A percentile compares a stretch with the other conserved stretches of the same genome.
phyloP scores from a whole-genome alignment of 2,329 filamentous ascomycete genomes.

The Pezicula carpinea region DNA sequence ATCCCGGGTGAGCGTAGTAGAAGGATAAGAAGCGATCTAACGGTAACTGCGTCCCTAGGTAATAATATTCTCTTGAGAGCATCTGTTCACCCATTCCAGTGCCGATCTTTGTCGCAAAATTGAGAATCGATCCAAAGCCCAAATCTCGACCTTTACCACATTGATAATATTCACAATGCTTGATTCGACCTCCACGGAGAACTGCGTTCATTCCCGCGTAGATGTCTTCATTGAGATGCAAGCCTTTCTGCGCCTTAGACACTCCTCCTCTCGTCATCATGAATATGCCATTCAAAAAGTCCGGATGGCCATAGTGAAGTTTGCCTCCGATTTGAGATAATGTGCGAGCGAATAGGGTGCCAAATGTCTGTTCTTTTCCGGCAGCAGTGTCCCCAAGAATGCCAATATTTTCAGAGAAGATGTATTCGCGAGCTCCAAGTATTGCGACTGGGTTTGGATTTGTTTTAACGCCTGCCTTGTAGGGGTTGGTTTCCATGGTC shows the following conservation, averaged over 20 bases:
- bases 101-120: constrained; percentile 99
- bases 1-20: constrained; percentile 98
- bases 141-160: constrained; percentile 99
- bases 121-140: constrained; percentile 97
- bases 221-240: constrained; percentile 99
- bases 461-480: constrained; percentile 82
- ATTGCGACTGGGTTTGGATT: constrained; percentile 82
- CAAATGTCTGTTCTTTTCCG: constrained; percentile 99
- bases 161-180: constrained; percentile 99
- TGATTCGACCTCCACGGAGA: constrained; percentile 93
- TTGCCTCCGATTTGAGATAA: constrained; percentile 96
- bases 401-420: constrained; percentile 99
- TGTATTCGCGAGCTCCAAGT: constrained; percentile 97
- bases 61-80: constrained; percentile 98
- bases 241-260: constrained; percentile 96
- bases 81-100: constrained; percentile 99
- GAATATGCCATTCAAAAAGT: constrained; percentile 99
- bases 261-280: constrained; percentile 98
- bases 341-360: constrained; percentile 98
- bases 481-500: constrained; percentile 94
- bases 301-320: constrained; percentile 96
- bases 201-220: constrained; percentile 98
- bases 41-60: constrained; percentile 93
- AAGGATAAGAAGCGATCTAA: constrained; percentile 97
- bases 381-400: constrained; percentile 97